These are phyloP conservation scores for Aspergillus clavatus DNA, from an alignment of 2,329 filamentous ascomycete genomes.

Conservation along the genomic window DNA sequence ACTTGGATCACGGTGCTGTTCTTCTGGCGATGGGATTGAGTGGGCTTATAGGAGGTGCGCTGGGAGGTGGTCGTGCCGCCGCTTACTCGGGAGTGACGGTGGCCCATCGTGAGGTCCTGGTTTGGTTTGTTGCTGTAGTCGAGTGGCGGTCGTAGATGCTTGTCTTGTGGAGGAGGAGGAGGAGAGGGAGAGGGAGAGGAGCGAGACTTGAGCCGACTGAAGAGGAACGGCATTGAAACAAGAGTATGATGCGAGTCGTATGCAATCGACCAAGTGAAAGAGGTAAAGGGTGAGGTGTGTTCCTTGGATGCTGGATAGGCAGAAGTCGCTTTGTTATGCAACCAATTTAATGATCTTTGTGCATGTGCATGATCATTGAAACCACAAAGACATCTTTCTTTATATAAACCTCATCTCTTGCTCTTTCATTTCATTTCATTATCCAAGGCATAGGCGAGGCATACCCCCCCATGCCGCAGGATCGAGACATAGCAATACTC, in stretches of 20 bases:
- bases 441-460: neutral
- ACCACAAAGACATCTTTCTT: too few species aligned
- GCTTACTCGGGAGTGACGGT: slow-evolving; percentile 2
- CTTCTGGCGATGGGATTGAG: neutral
- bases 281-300: neutral
- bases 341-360: neutral
- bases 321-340: neutral
- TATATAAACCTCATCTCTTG: too few species aligned
- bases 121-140: neutral
- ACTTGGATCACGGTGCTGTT: neutral
- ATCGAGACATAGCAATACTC: too few species aligned
- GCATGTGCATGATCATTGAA: too few species aligned
- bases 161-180: neutral
- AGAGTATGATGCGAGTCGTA: neutral
- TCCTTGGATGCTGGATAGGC: neutral
- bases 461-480: too few species aligned
- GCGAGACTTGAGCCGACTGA: neutral
- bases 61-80: neutral
- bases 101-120: slow-evolving; percentile 4
- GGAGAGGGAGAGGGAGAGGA: neutral
- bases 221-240: neutral
- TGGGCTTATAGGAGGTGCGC: neutral
- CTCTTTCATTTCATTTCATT: too few species aligned
- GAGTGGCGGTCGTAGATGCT: neutral
- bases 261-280: neutral